These are phyloP conservation scores for Diutina scorzettiae DNA, from an alignment of 1,139 yeast species.

Conservation along the genomic window DNA sequence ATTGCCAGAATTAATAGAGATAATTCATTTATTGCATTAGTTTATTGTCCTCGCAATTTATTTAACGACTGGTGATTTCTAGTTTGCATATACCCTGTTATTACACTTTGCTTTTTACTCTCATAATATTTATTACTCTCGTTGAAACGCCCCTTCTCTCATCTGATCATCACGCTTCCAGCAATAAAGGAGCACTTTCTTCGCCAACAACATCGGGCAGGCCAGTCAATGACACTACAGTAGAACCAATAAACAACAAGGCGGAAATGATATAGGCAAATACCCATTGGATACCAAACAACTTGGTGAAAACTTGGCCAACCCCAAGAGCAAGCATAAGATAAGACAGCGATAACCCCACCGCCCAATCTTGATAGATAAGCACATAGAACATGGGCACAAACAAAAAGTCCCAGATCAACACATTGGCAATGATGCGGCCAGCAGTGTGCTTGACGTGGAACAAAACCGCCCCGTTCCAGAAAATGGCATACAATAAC, in stretches of 20 bases:
- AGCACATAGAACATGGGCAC: slow-evolving; percentile 49
- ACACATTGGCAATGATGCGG: slow-evolving; percentile 58
- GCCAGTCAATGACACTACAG: slow-evolving; percentile 28
- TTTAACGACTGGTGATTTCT: no score
- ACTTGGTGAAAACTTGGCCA: slow-evolving; percentile 55
- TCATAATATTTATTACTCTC: no score
- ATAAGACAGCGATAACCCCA: slow-evolving; percentile 47
- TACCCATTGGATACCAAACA: slow-evolving; percentile 75
- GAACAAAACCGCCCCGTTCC: slow-evolving; percentile 73
- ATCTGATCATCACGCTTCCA: not conserved
- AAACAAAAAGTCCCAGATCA: slow-evolving; percentile 68
- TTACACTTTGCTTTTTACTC: no score
- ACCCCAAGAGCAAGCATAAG: slow-evolving; percentile 55
- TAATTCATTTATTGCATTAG: no score
- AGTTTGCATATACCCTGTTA: no score
- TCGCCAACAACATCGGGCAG: not conserved
- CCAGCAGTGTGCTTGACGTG: slow-evolving; percentile 46
- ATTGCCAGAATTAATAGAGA: no score
- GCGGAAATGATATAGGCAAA: slow-evolving; percentile 62
- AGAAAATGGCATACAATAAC: slow-evolving; percentile 60
- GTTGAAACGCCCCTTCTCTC: no score
- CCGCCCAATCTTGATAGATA: slow-evolving; percentile 59
- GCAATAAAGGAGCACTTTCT: not conserved
- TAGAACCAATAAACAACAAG: slow-evolving; percentile 34
- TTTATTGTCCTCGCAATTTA: no score